phyloP scores from a whole-genome alignment of 2,329 filamentous ascomycete species.

The Fusarium nelsonii region DNA sequence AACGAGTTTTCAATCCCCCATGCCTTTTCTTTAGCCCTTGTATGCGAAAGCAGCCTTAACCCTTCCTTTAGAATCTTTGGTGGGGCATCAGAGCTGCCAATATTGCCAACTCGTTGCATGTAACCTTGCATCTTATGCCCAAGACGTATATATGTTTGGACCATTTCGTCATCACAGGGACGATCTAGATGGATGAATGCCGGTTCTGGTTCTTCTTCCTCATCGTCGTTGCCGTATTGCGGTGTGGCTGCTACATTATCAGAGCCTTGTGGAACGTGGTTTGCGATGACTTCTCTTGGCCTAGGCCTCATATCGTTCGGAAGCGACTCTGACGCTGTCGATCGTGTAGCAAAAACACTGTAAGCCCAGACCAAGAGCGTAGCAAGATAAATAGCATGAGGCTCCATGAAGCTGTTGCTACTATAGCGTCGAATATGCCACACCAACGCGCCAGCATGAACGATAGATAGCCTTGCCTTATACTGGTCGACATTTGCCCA shows the following conservation, averaged over 20 bases:
- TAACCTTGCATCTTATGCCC: constrained; percentile 36
- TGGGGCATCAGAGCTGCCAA: constrained; percentile 23
- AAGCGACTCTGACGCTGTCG: not conserved
- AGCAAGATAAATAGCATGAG: constrained; percentile 33
- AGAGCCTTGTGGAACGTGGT: not conserved
- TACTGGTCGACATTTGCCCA: constrained; percentile 40
- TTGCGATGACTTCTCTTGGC: not conserved
- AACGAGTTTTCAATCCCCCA: constrained; percentile 24
- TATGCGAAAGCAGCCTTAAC: constrained; percentile 20
- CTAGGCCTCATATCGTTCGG: not conserved
- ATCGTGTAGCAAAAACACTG: constrained; percentile 16
- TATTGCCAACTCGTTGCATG: constrained; percentile 30
- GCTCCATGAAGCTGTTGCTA: constrained; percentile 28
- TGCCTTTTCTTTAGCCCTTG: not conserved
- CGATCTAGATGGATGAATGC: constrained; percentile 35
- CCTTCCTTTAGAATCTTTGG: constrained; percentile 35
- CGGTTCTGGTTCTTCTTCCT: constrained; percentile 22
- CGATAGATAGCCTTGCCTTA: constrained; percentile 34
- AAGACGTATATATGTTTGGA: constrained; percentile 32
- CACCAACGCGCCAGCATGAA: constrained; percentile 34
- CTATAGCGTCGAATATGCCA: constrained; percentile 41
- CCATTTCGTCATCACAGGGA: constrained; percentile 41
- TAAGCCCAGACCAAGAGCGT: constrained; percentile 34
- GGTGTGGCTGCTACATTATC: no score
- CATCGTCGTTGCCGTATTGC: not conserved